Base-by-base conservation (phyloP, 2,329 filamentous ascomycete genomes). In the Cercospora sesami region DNA sequence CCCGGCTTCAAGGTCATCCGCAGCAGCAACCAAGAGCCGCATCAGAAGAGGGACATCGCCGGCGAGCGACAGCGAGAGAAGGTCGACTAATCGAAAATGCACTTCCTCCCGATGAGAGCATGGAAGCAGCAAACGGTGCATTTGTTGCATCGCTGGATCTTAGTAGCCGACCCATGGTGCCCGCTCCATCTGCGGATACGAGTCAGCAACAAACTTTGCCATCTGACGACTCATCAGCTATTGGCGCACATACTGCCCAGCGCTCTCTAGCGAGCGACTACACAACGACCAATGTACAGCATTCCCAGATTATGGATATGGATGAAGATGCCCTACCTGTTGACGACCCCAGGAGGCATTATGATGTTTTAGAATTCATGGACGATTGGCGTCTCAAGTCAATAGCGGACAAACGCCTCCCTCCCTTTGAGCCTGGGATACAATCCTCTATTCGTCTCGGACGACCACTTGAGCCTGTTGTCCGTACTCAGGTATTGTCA, bases 321-420 rank as follows among this genome's bases (percentile, higher is more conserved):
- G 72, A 73, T 48, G 73, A 75, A 30, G 74, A 76, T 28, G 64
- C 64, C 10, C 68, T 77, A 16, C 60, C 72, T 8, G 75, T 77
- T 2, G 72, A 77, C 53, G 73, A 77, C 64, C 73, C 69, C 14
- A 60, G 69, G n/a, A 69, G 73, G 8, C 71, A 68, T 33, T 77
- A 77, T 61, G 76, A 78, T 63, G 69, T 78, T 57, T 65, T 67
- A 5, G 73, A 76, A 4, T 78, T 78, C 48, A 67, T 78, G 69
- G 73, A 77, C 31, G 64, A 58, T 30, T 78, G 76, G 76, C 71
- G 74, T 36, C 62, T 75, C 26, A 70, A 71, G 48, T 71, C 72
- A 6, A 33, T 71, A n/a, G 62, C 62, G n/a, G 65, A 71, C 59
- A 72, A 68, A 51, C 64, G 63, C 21, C 60, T 72, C 14, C 72